A percentile compares a stretch with the other conserved stretches of the same genome.
Evolutionary conservation across 192 early-diverging fungal genomes (phyloP).

Genomic region (Endogone sp.): DNA sequence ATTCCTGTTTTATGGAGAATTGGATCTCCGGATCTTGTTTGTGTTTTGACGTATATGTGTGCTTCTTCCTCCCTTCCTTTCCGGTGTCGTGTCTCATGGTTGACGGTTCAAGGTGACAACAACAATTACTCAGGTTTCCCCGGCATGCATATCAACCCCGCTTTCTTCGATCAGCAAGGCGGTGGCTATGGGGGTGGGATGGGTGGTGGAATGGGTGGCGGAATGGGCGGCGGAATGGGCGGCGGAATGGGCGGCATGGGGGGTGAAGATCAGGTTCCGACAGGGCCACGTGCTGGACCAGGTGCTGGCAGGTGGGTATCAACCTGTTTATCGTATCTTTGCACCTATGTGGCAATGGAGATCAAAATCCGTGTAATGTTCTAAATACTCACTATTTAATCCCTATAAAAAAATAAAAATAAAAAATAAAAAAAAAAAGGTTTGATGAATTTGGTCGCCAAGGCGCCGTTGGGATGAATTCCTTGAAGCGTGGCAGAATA

Average conservation of each 20-base stretch:
- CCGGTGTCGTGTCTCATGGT: not conserved
- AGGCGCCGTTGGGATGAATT: not conserved
- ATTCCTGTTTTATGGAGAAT: slow-evolving; percentile 2
- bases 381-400: not conserved
- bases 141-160: slow-evolving; percentile 41
- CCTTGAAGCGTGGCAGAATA: not conserved
- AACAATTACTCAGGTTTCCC: slow-evolving; percentile 16
- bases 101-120: not conserved
- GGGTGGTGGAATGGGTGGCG: not conserved
- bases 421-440: no score
- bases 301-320: not conserved
- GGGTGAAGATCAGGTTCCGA: not conserved
- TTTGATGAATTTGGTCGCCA: not conserved
- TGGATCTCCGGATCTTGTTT: no score
- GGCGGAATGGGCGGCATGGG: not conserved
- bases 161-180: slow-evolving; percentile 34
- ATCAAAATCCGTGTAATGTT: not conserved
- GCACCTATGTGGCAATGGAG: no score
- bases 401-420: no score
- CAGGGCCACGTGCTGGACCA: not conserved
- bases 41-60: slow-evolving; percentile 1
- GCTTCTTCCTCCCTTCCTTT: not conserved
- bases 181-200: slow-evolving; percentile 7
- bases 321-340: not conserved
- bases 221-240: not conserved